Base-by-base conservation (phyloP, 345 rosid species). In the Citrus inodora region DNA sequence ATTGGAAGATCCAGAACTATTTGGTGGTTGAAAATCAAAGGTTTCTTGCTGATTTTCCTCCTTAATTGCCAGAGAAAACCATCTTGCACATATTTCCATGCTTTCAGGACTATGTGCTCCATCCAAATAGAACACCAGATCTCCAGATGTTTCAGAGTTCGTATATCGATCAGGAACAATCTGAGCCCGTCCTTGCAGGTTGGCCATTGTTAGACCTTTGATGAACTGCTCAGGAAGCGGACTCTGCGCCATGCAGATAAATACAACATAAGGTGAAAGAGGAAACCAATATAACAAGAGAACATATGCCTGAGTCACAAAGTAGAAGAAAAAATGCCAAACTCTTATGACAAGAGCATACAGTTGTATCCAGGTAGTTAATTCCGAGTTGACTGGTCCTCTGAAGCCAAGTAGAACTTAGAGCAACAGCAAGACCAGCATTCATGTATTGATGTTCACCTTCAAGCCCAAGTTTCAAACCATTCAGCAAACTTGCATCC, bases 61-160 rank as follows among this genome's bases (percentile, higher is more conserved):
- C 78, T 86, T 87, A 51, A 90, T 81, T 37, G 91, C 91, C 82
- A 62, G 70, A 16, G 99, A 92, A 88, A 92, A 96, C 98, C 99
- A 96, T 78, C 30, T 75, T 25, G 91, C 98, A 79, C 97, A 95
- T 46, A 85, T 85, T 68, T 92, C 97, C 98, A 95, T 90, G 88
- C 97, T 93, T 88, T 95, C 98, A 53, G 98, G 98, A 82, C 93
- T 95, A 80, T 93, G 98, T 75, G 98, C 98, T 67, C 98, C 98
- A 85, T 93, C 98, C 90, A 95, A 86, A 84, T 93, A 95, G 86
- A 93, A 95, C 19, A 91, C 88, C 62, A 95, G 79, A 85, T 92
- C 91, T 80, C 90, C 95, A 62, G 86, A 46, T 17, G 70, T 87
- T 78, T 82, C 89, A 78, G 73, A 51, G 67, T 88, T 83, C 27